Evolutionary conservation across 2,329 filamentous ascomycete species (phyloP), one percentile per base, ranked within the genome.

Genomic region (Magnaporthales sp.): DNA sequence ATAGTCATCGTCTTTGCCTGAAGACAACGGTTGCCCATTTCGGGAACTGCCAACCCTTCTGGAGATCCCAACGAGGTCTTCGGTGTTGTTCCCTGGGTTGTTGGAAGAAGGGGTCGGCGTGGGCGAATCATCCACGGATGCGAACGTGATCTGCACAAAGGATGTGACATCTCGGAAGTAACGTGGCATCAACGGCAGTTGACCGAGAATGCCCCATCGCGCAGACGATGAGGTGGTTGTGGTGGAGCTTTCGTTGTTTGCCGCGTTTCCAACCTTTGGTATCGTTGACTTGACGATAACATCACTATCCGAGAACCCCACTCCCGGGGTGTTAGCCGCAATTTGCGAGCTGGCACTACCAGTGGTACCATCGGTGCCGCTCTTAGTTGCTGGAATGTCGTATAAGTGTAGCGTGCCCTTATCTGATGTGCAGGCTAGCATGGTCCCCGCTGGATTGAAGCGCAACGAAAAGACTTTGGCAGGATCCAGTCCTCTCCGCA

Each of bases 331-430:
- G 22, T 22, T 29, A 11, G 24, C 62, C 6, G 63, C 62, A 9
- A 32, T 62, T 7, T 30, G 11, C 30, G 27, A n/a, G 26, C 54
- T 32, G 19, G 68, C 67, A 10, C 6, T 29, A 26, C 22, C n/a
- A 27, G 4, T 27, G 10, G n/a, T 26, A 3, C 6, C 5, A 4
- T 29, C 56, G 56, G 22, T 26, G 22, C 54, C 54, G 65, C 69
- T 64, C 66, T 71, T 60, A 9, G 81, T 79, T 68, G 85, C 84
- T 4, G 90, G 89, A 0, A 97, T 83, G 73, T 98, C 93, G 74
- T 97, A 99, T 51, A 99, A 85, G 77, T 99, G 95, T 11, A 99
- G 83, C 0, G 93, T 99, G 6, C 92, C 93, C 78, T 98, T 99
- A 81, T 99, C 95, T 1, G 93, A 97, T 0, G 94, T 98, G 69